These are phyloP conservation scores for Cerrena zonata DNA, from an alignment of 1,284 basidiomycete species.

Conservation along the genomic window DNA sequence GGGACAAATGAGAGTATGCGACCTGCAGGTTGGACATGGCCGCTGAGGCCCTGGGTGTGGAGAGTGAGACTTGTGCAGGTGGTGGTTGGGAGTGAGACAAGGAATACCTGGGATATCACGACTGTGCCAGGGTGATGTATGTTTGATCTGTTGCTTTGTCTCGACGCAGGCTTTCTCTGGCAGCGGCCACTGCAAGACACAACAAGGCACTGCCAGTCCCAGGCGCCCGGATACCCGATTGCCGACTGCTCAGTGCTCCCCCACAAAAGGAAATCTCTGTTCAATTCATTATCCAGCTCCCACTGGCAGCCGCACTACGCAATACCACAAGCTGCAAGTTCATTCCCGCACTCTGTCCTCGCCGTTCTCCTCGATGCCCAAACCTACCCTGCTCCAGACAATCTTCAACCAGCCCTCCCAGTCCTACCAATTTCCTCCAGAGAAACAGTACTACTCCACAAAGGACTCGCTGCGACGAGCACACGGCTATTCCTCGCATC, in stretches of 20 bases:
- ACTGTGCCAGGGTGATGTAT: no score
- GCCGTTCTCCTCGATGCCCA: constrained; percentile 35
- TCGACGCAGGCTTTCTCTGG: no score
- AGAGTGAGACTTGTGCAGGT: not conserved
- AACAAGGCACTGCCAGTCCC: no score
- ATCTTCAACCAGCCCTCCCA: constrained; percentile 54
- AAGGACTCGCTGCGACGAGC: constrained; percentile 32
- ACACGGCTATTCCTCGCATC: constrained; percentile 9
- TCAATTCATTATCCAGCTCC: not conserved
- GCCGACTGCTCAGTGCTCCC: not conserved
- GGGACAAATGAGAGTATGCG: not conserved
- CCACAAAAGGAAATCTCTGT: not conserved
- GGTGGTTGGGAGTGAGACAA: not conserved
- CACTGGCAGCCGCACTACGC: not conserved
- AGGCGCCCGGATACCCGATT: not conserved
- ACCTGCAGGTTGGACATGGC: not conserved
- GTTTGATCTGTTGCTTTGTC: no score
- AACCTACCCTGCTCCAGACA: constrained; percentile 54
- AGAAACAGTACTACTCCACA: constrained; percentile 46
- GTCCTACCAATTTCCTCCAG: constrained; percentile 41
- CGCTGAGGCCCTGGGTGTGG: not conserved
- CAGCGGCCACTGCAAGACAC: no score
- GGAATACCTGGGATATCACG: no score
- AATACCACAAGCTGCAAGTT: not conserved
- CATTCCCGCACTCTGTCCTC: constrained; percentile 7